A percentile compares a stretch with the other conserved stretches of the same genome.
phyloP scores from a whole-genome alignment of 371 early-diverging fungal genomes.

The Syncephalis plumigaleata region DNA sequence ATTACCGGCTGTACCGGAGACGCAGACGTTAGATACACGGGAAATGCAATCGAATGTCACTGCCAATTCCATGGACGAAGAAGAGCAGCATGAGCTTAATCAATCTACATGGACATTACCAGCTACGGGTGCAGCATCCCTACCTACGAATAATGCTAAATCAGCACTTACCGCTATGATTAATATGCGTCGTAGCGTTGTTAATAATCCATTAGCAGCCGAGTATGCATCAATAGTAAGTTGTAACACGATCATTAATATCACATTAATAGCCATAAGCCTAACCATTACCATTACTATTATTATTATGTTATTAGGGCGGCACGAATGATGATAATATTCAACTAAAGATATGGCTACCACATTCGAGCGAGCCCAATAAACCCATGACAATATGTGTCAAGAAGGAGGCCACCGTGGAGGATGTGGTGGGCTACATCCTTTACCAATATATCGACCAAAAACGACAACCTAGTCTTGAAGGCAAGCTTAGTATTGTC shows the following conservation, averaged over 20 bases:
- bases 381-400: conserved; percentile 53
- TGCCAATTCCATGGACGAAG: not conserved
- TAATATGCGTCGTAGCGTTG: conserved; percentile 30
- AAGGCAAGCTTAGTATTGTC: conserved; percentile 34
- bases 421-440: conserved; percentile 79
- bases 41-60: not conserved
- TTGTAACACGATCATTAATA: no score
- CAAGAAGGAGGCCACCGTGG: conserved; percentile 67
- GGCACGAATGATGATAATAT: conserved; percentile 37
- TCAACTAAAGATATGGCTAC: conserved; percentile 43
- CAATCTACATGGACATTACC: conserved; percentile 1
- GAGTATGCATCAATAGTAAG: conserved; percentile 34
- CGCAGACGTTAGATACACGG: no score
- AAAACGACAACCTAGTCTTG: conserved; percentile 38
- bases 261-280: no score
- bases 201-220: conserved; percentile 56
- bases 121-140: not conserved
- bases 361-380: conserved; percentile 23
- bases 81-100: conserved; percentile 3
- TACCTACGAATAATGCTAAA: conserved; percentile 7
- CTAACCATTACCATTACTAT: no score
- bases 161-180: conserved; percentile 48
- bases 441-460: conserved; percentile 65
- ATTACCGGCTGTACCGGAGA: no score
- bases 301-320: no score